Conservation (phyloP, 805 yeast species). For the Saccharomycopsis vini region DNA sequence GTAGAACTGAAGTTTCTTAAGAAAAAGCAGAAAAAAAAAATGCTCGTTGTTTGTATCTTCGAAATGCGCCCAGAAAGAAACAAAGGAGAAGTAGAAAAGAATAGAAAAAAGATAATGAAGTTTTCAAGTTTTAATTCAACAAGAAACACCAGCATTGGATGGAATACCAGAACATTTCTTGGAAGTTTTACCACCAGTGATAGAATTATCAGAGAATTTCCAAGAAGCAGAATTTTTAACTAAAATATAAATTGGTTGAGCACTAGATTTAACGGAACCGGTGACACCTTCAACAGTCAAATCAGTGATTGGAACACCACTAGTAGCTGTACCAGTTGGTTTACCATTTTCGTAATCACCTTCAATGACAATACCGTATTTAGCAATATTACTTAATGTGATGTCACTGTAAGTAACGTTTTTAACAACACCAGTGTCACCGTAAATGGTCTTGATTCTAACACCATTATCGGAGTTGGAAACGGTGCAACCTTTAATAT, state of each 20-base stretch:
- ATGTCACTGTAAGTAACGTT: conserved; percentile 15
- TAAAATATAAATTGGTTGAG: conserved; percentile 15
- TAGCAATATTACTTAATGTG: conserved; percentile 12
- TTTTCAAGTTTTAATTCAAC: too few relatives aligned
- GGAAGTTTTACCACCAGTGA: conserved; percentile 16
- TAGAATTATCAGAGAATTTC: conserved; percentile 10
- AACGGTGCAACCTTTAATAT: conserved; percentile 10
- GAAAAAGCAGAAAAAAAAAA: too few relatives aligned
- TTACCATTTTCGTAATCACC: conserved; percentile 18
- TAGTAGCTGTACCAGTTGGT: conserved; percentile 19
- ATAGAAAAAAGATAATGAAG: too few relatives aligned
- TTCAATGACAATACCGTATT: conserved; percentile 20
- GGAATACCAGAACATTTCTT: conserved; percentile 19
- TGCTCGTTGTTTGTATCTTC: too few relatives aligned
- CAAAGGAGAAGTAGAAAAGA: too few relatives aligned
- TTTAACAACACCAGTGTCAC: conserved; percentile 19
- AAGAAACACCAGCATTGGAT: conserved; percentile 17
- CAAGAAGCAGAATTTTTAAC: conserved; percentile 18
- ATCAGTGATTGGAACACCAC: conserved; percentile 19
- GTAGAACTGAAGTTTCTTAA: too few relatives aligned
- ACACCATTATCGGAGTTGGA: conserved; percentile 18
- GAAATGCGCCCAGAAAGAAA: too few relatives aligned
- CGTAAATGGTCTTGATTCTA: conserved; percentile 19
- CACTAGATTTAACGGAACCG: conserved; percentile 17
- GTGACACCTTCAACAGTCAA: conserved; percentile 15